Evolutionary conservation across 2,329 filamentous ascomycete genomes (phyloP), one percentile per base, ranked within the genome.

Genomic region (Domatiomyces globalis): DNA sequence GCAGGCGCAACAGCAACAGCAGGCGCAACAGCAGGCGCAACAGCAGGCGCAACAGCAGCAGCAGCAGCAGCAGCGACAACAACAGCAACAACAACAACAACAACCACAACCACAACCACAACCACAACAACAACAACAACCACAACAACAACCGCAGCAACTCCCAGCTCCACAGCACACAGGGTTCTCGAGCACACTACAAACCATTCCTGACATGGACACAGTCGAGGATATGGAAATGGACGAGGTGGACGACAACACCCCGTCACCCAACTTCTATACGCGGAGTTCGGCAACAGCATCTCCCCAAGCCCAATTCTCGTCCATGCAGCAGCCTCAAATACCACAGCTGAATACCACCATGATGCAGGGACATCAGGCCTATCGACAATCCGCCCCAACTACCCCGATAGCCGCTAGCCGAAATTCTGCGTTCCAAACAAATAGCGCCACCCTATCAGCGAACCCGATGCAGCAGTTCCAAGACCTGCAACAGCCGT

Each of bases 401-500:
- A 81, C 85, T 3, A 95, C 90, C 0, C 90, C 90, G 1, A 83
- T 84, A 29, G 76, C 86, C 22, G 79, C 83, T 46, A 81, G 77
- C 61, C 73, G 75, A 43, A 69, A 71, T 54, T 69, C 67, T 50
- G 50, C 53, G 12, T 81, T 94, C 59, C 84, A 88, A 65, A 87
- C 94, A 66, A 95, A 95, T 66, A 90, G 90, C 15, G 95, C 89
- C 1, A 94, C 89, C 0, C 76, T 96, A 52, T 85, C 84, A 54
- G 87, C 87, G 1, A 83, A 88, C 58, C 83, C 85, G 33, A 73
- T 81, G 55, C 73, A 76, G 51, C 76, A 79, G 43, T 77, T 73
- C 54, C 74, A 74, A 59, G 80, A 70, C 67, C 73, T 67, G 59
- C 75, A 71, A 68, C 58, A 52, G 27, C 54, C 53, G n/a, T 76